phyloP scores from a whole-genome alignment of 768 basidiomycete genomes.

The Boletus barrowsii region DNA sequence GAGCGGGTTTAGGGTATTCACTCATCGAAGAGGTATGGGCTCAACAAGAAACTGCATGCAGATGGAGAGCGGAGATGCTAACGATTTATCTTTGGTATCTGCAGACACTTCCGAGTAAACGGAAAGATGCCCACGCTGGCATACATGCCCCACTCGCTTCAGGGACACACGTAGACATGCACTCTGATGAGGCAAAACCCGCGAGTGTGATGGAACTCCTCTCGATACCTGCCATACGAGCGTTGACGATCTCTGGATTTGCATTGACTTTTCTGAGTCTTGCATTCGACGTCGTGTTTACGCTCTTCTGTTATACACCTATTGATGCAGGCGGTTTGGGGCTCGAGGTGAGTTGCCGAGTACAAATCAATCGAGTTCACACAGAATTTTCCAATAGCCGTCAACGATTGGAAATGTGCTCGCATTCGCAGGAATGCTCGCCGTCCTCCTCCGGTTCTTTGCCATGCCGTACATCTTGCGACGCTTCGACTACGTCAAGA shows the following conservation, averaged over 20 bases:
- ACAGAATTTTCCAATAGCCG: slow-evolving; percentile 32
- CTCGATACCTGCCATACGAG: slow-evolving; percentile 48
- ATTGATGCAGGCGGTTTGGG: slow-evolving; percentile 52
- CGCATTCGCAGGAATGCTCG: slow-evolving; percentile 49
- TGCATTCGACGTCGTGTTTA: slow-evolving; percentile 61
- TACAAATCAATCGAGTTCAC: neutral
- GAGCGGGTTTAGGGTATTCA: slow-evolving; percentile 8
- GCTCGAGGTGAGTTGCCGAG: slow-evolving; percentile 43
- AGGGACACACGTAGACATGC: no score
- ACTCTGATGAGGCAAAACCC: slow-evolving; percentile 7
- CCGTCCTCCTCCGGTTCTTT: slow-evolving; percentile 47
- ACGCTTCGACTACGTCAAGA: slow-evolving; percentile 41
- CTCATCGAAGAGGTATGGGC: slow-evolving; percentile 20
- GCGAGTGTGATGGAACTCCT: slow-evolving; percentile 37
- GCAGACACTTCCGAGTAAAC: slow-evolving; percentile 22
- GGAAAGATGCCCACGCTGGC: neutral
- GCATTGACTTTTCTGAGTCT: slow-evolving; percentile 50
- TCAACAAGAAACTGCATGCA: neutral
- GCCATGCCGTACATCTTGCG: slow-evolving; percentile 53
- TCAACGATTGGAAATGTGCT: slow-evolving; percentile 58
- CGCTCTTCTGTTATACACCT: slow-evolving; percentile 62
- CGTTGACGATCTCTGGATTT: slow-evolving; percentile 49
- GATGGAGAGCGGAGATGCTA: neutral
- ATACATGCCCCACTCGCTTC: neutral
- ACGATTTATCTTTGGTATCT: neutral